Conservation (phyloP, 345 rosid genomes). For the Chamaenerion angustifolium region DNA sequence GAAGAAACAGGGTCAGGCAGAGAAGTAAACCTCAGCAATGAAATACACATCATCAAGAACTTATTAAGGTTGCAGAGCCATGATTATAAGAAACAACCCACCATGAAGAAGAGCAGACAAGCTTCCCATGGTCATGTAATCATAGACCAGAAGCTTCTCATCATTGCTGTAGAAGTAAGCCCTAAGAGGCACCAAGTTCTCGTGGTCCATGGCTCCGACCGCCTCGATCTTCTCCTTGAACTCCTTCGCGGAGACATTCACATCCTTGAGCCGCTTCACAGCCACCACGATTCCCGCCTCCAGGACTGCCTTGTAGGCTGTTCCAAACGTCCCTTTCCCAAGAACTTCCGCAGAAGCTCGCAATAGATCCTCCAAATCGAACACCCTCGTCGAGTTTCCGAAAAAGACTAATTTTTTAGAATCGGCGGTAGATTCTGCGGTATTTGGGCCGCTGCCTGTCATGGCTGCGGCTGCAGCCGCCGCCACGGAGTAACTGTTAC, state of each 20-base stretch:
- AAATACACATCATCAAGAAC: too few species aligned
- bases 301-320: slow-evolving; percentile 90
- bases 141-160: slow-evolving; percentile 92
- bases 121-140: slow-evolving; percentile 98
- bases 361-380: slow-evolving; percentile 89
- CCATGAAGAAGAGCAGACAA: slow-evolving; percentile 92
- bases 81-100: slow-evolving; percentile 17
- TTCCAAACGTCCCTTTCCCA: slow-evolving; percentile 93
- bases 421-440: slow-evolving; percentile 17
- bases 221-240: slow-evolving; percentile 83
- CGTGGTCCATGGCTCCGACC: slow-evolving; percentile 87
- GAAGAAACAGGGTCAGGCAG: too few species aligned
- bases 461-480: slow-evolving; percentile 30
- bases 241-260: slow-evolving; percentile 59
- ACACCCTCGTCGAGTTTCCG: slow-evolving; percentile 50
- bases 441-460: slow-evolving; percentile 21
- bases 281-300: slow-evolving; percentile 66
- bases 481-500: slow-evolving; percentile 22
- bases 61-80: too few species aligned
- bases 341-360: slow-evolving; percentile 97
- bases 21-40: too few species aligned
- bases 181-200: slow-evolving; percentile 68
- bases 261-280: slow-evolving; percentile 93
- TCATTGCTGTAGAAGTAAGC: slow-evolving; percentile 90
- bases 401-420: slow-evolving; percentile 63